Base-by-base conservation (phyloP, 1,139 yeast genomes). In the Sugiyamaella paludigena region DNA sequence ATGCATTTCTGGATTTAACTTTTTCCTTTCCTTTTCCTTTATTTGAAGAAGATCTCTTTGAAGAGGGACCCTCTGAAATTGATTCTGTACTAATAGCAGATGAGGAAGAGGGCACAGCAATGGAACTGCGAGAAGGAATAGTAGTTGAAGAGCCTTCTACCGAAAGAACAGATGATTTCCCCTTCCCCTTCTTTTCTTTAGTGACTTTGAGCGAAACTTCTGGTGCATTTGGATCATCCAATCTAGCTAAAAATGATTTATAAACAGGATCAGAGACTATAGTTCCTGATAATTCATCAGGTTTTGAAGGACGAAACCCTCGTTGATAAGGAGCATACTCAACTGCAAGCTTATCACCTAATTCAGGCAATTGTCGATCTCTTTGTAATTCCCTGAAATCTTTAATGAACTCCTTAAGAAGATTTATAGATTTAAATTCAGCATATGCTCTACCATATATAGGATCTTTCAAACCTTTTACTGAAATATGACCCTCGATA, bases 401-500 rank as follows among this genome's bases (percentile, higher is more conserved):
- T 26, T 40, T 31, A 30, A 47, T 49, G 41, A 61, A 61, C 26
- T 39, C 43, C 39, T 51, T 45, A 28, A 61, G 40, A 4, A 12
- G 32, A 4, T 39, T 48, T 9, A 28, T 40, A 19, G 36, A 40
- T 10, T 50, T 50, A 47, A 61, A 58, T 7, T 47, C 49, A 13
- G 52, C 50, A 43, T 61, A 61, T 1, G 61, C 61, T 24, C 61
- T 48, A 10, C 59, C 48, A 13, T 38, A 45, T 8, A 48, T 35
- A 1, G 59, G 49, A 2, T 43, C 48, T 47, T 61, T 59, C n/a
- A 52, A 31, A 4, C 39, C 44, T 44, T 56, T 55, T 12, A 49
- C 51, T 0, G 74, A 58, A 28, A 61, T 58, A 9, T 58, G 55
- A 2, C 78, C 78, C 29, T 58, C 57, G 2, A 70, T 70, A 54